Conservation (phyloP, 805 yeast genomes). For the Ogataea kodamae region DNA sequence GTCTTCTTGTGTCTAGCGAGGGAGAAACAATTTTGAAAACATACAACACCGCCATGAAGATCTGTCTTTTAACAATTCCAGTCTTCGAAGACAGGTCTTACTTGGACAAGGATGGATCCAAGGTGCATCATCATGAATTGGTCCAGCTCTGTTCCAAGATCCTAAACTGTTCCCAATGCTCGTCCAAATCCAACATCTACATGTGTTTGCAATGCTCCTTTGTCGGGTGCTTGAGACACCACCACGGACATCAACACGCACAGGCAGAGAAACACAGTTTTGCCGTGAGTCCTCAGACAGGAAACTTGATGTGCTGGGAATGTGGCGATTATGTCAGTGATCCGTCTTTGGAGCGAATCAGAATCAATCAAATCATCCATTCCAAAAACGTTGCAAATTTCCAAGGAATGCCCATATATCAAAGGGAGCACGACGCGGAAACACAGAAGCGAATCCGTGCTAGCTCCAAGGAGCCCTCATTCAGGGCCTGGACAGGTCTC, state of each 20-base stretch:
- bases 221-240: slow-evolving; percentile 60
- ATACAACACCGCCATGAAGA: slow-evolving; percentile 48
- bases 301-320: slow-evolving; percentile 71
- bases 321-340: slow-evolving; percentile 74
- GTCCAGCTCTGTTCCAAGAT: slow-evolving; percentile 41
- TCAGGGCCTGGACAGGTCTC: slow-evolving; percentile 68
- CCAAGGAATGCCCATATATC: slow-evolving; percentile 33
- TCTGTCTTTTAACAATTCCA: slow-evolving; percentile 33
- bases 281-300: slow-evolving; percentile 64
- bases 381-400: slow-evolving; percentile 19
- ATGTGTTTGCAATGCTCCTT: slow-evolving; percentile 78
- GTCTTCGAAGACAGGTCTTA: slow-evolving; percentile 20
- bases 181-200: slow-evolving; percentile 39
- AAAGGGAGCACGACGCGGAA: slow-evolving; percentile 26
- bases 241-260: slow-evolving; percentile 48
- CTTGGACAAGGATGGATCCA: slow-evolving; percentile 37
- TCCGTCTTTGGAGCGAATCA: slow-evolving; percentile 49
- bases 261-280: slow-evolving; percentile 47
- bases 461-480: slow-evolving; percentile 41
- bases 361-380: slow-evolving; percentile 33
- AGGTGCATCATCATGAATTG: slow-evolving; percentile 36
- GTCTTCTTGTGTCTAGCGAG: slow-evolving; percentile 48
- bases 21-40: slow-evolving; percentile 46
- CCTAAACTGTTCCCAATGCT: slow-evolving; percentile 51
- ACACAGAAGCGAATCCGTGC: slow-evolving; percentile 28